Base-by-base conservation (phyloP, 176 grass and related monocot species). In the Oryza punctata region DNA sequence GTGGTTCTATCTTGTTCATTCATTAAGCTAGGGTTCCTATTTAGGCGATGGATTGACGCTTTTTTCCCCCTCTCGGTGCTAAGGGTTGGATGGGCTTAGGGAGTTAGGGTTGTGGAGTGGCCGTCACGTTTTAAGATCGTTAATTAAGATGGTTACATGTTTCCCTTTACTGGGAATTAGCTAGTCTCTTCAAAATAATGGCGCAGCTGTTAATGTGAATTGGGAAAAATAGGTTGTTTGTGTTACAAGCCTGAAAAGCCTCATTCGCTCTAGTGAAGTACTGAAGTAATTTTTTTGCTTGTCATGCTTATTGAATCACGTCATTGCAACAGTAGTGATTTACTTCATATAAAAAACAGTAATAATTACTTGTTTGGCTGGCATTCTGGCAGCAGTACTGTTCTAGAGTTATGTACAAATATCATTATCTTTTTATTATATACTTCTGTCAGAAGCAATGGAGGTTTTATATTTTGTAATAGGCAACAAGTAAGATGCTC, bases 51-150 rank as follows among this genome's bases (percentile, higher is more conserved):
- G 59, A 52, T 73, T 65, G 29, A 70, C 29, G 15, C 0, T 45
- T 50, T 15, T 7, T 64, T 28, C 6, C 6, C 57, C 61, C 13
- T 24, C 52, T 8, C 44, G 3, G 13, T 44, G 21, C 5, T n/a
- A 65, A 33, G 28, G 43, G 12, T 75, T 80, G 47, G 21, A 23
- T 47, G 50, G 54, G 29, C 37, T 30, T 82, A 89, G 83, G 67
- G 78, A 82, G 27, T 25, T 86, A 89, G 83, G 67, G 78, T 86
- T 86, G 45, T 71, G 14, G 65, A 32, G 3, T 65, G 28, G 19
- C 45, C 24, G 27, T 19, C 67, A 45, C 38, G 3, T 78, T 32
- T 15, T 44, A 44, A 72, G 63, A 59, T 32, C 65, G 13, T 63
- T 27, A 35, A 38, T 73, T 35, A 2, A 6, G 37, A 26, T 54